Evolutionary conservation across 2,329 filamentous ascomycete genomes (phyloP).

Genomic region (Colletotrichum shisoi): DNA sequence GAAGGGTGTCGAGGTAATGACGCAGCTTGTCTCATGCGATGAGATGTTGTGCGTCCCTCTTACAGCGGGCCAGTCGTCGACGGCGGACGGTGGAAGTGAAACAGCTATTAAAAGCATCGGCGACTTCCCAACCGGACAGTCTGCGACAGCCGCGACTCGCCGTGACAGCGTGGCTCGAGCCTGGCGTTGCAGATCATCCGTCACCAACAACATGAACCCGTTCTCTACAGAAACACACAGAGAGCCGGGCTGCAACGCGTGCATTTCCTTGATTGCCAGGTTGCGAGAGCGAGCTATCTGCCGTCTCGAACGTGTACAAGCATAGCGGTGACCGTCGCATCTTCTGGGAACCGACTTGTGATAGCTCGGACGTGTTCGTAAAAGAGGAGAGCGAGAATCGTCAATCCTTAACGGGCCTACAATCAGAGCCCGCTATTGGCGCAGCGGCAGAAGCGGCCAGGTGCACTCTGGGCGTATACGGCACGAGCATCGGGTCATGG

Average conservation of each 20-base stretch:
- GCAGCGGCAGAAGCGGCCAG: slow-evolving; percentile 22
- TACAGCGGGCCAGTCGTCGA: slow-evolving; percentile 9
- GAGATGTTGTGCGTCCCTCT: slow-evolving; percentile 28
- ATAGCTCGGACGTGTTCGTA: not conserved
- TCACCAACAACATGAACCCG: slow-evolving; percentile 11
- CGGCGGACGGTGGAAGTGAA: slow-evolving; percentile 32
- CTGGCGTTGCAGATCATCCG: slow-evolving; percentile 36
- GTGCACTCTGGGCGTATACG: slow-evolving; percentile 7
- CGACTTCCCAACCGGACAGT: slow-evolving; percentile 24
- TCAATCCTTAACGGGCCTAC: slow-evolving; percentile 24
- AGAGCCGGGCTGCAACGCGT: not conserved
- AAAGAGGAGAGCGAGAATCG: slow-evolving; percentile 12
- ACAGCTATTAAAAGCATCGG: slow-evolving; percentile 38
- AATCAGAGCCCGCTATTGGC: slow-evolving; percentile 19
- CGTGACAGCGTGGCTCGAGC: slow-evolving; percentile 28
- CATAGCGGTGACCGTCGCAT: slow-evolving; percentile 9
- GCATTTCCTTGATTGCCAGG: not conserved
- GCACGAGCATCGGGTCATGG: slow-evolving; percentile 23
- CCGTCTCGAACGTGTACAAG: not conserved
- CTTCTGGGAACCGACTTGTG: slow-evolving; percentile 8
- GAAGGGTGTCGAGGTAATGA: slow-evolving; percentile 24
- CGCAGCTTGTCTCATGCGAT: slow-evolving; percentile 29
- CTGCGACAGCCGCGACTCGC: slow-evolving; percentile 27
- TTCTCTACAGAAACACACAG: not conserved
- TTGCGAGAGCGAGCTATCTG: not conserved